A percentile compares a stretch with the other conserved stretches of the same genome.
phyloP scores from a whole-genome alignment of 371 early-diverging fungal species.

The Rhizopus delemar region DNA sequence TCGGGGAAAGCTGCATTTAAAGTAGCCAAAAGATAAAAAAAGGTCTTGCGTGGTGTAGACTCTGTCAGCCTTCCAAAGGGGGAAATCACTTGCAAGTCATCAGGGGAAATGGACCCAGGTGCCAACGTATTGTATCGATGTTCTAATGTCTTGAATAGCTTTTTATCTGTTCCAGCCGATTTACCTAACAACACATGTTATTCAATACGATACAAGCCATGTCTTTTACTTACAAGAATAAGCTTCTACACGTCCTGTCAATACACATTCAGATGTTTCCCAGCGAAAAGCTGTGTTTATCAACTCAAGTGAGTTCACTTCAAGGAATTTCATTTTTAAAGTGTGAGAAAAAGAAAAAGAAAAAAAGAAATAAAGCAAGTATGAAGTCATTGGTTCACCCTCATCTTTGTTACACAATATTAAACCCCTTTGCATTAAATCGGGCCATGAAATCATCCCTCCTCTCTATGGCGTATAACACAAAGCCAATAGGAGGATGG shows the following conservation, averaged over 20 bases:
- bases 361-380: background rate
- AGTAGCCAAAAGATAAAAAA: conserved; percentile 90
- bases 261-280: conserved; percentile 63
- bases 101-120: conserved; percentile 57
- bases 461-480: no score
- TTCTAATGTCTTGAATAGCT: conserved; percentile 81
- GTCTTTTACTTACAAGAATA: conserved; percentile 74
- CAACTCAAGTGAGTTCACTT: conserved; percentile 54
- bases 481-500: no score
- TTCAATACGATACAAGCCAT: background rate
- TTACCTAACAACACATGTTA: conserved; percentile 63
- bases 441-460: no score
- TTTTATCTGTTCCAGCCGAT: conserved; percentile 87
- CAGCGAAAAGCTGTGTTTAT: conserved; percentile 60
- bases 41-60: conserved; percentile 74
- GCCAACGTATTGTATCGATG: conserved; percentile 66
- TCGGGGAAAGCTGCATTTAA: conserved; percentile 93
- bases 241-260: conserved; percentile 81
- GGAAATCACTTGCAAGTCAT: conserved; percentile 59
- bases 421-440: no score
- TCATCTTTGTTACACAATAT: no score
- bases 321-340: conserved; percentile 45
- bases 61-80: conserved; percentile 86
- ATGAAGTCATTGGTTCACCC: conserved; percentile 14
- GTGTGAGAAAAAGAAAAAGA: background rate